phyloP scores from a whole-genome alignment of 768 basidiomycete genomes.

The Tylopilus plumbeoviolaceoides region DNA sequence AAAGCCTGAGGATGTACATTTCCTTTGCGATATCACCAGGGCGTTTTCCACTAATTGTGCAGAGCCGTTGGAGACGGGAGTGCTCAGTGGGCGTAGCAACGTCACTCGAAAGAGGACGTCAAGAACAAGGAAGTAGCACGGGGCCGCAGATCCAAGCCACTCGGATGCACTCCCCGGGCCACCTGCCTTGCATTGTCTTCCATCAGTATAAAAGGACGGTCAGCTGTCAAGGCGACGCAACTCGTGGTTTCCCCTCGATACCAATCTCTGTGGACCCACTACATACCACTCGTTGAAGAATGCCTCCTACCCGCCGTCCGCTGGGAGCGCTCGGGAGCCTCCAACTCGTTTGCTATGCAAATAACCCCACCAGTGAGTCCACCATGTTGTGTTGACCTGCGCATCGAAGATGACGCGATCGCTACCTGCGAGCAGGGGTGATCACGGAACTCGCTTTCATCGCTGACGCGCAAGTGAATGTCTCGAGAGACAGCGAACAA shows the following conservation, averaged over 20 bases:
- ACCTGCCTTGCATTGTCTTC: neutral
- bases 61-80: conserved; percentile 1
- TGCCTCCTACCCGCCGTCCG: conserved; percentile 21
- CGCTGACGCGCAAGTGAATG: conserved; percentile 9
- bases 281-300: neutral
- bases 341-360: conserved; percentile 17
- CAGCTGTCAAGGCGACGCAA: neutral
- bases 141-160: neutral
- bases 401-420: neutral
- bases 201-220: neutral
- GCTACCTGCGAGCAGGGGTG: conserved; percentile 15
- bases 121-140: conserved; percentile 5
- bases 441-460: conserved; percentile 26
- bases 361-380: conserved; percentile 25
- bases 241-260: neutral
- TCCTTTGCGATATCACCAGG: conserved; percentile 1
- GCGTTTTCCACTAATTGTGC: conserved; percentile 1
- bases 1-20: neutral
- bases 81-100: neutral
- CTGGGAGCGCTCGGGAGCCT: conserved; percentile 21
- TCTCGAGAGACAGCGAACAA: neutral
- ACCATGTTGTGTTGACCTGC: neutral
- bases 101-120: neutral
- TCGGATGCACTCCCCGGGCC: neutral
- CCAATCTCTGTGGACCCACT: neutral